Evolutionary conservation across 192 early-diverging fungal species (phyloP), one percentile per base, ranked within the genome.

Genomic region (Entrophospora sp.): DNA sequence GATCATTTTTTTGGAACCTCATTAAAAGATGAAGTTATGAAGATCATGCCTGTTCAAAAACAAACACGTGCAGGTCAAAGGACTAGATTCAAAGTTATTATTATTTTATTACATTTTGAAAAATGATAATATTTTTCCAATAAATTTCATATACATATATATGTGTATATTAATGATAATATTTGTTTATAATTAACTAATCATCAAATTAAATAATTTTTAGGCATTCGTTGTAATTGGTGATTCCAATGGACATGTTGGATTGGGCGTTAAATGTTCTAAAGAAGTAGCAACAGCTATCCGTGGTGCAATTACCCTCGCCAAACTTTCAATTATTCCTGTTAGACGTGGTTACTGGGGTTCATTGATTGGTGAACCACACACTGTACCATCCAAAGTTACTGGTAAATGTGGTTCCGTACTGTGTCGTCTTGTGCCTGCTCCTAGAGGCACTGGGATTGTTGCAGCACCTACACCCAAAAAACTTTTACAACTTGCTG

Each of bases 211-310:
- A n/a, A n/a, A n/a, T n/a, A n/a, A n/a, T 8, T 30, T 57, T 12
- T 57, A 57, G 53, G 95, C 95, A 71, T 97, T 94, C 76, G 95
- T 97, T 69, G 90, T 94, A 82, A 91, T 97, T 73, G 95, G 95
- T 81, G 95, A 97, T 85, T 79, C 73, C 58, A 81, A 95, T 79
- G 95, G 95, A 65, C 95, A 97, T 85, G 92, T 95, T 73, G 95
- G 95, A 88, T 85, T 97, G 51, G 95, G 95, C 78, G 95, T 97
- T 83, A 97, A 97, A 89, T 97, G 95, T 88, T 93, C 95, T 78
- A 97, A 95, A 91, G 95, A 97, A 81, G 95, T 97, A 56, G 95
- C 95, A 78, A 91, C 90, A 91, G n/a, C n/a, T n/a, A n/a, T n/a
- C n/a, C n/a, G n/a, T n/a, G n/a, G n/a, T n/a, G n/a, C n/a, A n/a